Percentiles rank a stretch among this genome's conserved stretches.
phyloP scores from a whole-genome alignment of 441 rosid species.

The Caryocar brasiliense region DNA sequence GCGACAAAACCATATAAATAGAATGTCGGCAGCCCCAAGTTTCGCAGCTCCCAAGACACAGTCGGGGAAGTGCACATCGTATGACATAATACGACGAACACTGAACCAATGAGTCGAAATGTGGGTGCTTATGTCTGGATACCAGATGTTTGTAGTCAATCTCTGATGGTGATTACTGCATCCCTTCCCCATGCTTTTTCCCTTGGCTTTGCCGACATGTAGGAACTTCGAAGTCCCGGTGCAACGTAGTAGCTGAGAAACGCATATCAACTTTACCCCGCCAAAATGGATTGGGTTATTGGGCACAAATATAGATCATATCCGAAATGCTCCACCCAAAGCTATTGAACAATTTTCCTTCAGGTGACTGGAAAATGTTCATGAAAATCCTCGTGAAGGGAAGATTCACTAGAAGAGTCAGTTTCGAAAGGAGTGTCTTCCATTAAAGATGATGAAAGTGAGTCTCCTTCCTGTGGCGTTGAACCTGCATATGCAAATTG shows the following conservation, averaged over 20 bases:
- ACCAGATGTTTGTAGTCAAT: too few relatives aligned
- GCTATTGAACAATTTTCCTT: slow-evolving; percentile 1
- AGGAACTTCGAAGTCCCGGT: too few relatives aligned
- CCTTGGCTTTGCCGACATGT: too few relatives aligned
- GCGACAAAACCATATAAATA: slow-evolving; percentile 17
- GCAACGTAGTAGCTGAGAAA: not conserved
- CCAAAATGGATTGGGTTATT: too few relatives aligned
- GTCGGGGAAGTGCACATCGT: not conserved
- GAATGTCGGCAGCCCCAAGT: not conserved
- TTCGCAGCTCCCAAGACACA: not conserved
- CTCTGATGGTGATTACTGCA: too few relatives aligned
- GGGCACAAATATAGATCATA: not conserved
- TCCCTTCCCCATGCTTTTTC: too few relatives aligned
- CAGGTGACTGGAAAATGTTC: slow-evolving; percentile 17
- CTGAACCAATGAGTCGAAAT: too few relatives aligned
- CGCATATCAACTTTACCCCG: not conserved
- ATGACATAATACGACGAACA: not conserved
- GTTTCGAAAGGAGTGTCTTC: slow-evolving; percentile 59
- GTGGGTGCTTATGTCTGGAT: too few relatives aligned
- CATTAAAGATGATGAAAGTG: slow-evolving; percentile 70
- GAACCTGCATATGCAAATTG: slow-evolving; percentile 44
- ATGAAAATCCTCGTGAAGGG: slow-evolving; percentile 75
- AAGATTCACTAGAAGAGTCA: slow-evolving; percentile 72
- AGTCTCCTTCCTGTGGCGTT: slow-evolving; percentile 60
- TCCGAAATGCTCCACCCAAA: not conserved